Conservation (phyloP, 768 basidiomycete species). For the Tylopilus balloui region DNA sequence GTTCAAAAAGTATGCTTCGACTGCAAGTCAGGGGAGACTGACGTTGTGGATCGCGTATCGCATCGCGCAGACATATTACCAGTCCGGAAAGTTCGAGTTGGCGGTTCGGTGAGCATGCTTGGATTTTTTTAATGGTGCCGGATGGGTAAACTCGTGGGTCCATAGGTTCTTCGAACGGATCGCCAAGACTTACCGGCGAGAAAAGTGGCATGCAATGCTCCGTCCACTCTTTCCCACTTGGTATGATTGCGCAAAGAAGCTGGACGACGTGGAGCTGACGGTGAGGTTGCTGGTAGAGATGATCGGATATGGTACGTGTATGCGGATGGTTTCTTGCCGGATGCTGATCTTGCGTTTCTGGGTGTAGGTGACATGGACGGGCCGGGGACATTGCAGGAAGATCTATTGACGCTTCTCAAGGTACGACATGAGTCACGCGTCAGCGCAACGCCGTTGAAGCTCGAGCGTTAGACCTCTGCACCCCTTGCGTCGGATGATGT, state of each 20-base stretch:
- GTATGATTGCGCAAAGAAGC: slow-evolving; percentile 77
- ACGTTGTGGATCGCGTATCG: slow-evolving; percentile 89
- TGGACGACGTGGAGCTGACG: slow-evolving; percentile 73
- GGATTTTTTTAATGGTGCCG: not conserved
- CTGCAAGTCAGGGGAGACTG: slow-evolving; percentile 63
- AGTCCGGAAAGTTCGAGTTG: slow-evolving; percentile 78
- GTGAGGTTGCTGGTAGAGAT: slow-evolving; percentile 79
- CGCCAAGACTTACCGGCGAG: slow-evolving; percentile 79
- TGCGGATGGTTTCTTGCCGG: not conserved
- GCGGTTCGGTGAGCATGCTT: slow-evolving; percentile 63
- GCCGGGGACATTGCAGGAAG: slow-evolving; percentile 53
- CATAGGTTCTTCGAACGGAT: slow-evolving; percentile 90
- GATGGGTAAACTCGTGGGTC: not conserved
- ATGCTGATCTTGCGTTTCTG: slow-evolving; percentile 13
- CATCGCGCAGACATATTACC: slow-evolving; percentile 83
- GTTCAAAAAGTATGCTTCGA: slow-evolving; percentile 71
- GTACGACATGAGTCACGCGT: slow-evolving; percentile 34
- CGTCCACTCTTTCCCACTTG: slow-evolving; percentile 70
- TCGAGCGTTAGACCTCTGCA: slow-evolving; percentile 56
- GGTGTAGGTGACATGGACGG: slow-evolving; percentile 43
- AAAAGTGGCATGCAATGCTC: slow-evolving; percentile 75
- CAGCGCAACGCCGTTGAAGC: not conserved
- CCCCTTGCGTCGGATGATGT: slow-evolving; percentile 55
- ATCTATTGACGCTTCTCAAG: slow-evolving; percentile 68
- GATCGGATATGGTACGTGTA: slow-evolving; percentile 63